Evolutionary conservation across 306 rosid species (phyloP).

Genomic region (Acacia melanoxylon): DNA sequence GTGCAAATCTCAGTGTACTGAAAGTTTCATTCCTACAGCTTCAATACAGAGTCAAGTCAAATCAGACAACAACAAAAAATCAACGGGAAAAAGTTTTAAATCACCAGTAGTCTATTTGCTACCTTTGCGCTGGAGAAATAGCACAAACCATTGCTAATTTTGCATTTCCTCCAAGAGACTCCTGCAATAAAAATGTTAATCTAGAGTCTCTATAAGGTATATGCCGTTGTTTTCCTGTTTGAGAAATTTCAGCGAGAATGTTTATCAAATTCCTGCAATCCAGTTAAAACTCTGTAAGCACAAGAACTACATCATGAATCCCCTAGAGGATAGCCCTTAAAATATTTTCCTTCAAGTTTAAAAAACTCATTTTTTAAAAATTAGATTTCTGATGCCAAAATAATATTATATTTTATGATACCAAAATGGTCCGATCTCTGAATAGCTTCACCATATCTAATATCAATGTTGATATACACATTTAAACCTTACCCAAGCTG

Average conservation of each 20-base stretch:
- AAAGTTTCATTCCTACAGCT: constrained; percentile 96
- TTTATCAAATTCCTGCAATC: constrained; percentile 93
- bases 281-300: constrained; percentile 29
- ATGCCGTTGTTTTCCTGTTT: constrained; percentile 95
- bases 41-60: constrained; percentile 42
- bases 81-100: constrained; percentile 7
- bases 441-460: not conserved
- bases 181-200: constrained; percentile 93
- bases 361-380: not conserved
- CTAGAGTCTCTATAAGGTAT: constrained; percentile 98
- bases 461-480: constrained; percentile 6
- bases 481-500: constrained; percentile 87
- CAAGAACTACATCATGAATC: constrained; percentile 5
- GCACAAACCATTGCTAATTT: constrained; percentile 99
- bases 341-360: not conserved
- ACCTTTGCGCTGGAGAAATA: constrained; percentile 95
- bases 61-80: constrained; percentile 1
- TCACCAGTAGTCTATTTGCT: constrained; percentile 26
- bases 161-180: constrained; percentile 98
- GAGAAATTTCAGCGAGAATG: constrained; percentile 99
- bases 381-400: too few relatives aligned
- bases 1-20: constrained; percentile 97
- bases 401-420: not conserved
- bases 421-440: not conserved
- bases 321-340: not conserved